Evolutionary conservation across 768 basidiomycete genomes (phyloP), one percentile per base, ranked within the genome.

Genomic region (Lepiota venenata): DNA sequence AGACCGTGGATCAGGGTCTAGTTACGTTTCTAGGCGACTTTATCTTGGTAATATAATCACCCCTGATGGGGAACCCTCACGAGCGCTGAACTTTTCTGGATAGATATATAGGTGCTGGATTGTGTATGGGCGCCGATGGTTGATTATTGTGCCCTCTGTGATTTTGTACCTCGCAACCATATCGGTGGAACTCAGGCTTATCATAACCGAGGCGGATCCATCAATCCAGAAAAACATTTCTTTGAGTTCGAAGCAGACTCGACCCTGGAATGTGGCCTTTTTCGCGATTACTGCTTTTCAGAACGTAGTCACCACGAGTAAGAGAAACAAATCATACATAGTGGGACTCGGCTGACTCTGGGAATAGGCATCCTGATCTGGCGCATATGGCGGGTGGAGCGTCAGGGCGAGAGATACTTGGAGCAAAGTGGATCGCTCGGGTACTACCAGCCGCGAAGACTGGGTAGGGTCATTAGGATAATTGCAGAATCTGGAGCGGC

Each of bases 11-110:
- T 36, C 53, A 55, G 32, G 39, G 41, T 7, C 41, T 55, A 7
- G 53, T 47, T 6, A 48, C 42, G 46, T 20, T 55, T 18, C 38
- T 55, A 10, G 53, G 53, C 39, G 53, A 55, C 22, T 55, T 55
- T 22, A 40, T 55, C 36, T 38, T 55, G 53, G 53, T 55, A 55
- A 21, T 22, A 42, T 21, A 15, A 7, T 32, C 32, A 8, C 9
- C 8, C 10, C 9, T 32, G 2, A 32, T 9, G 32, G 32, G 8
- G 10, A 32, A 32, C 9, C 10, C 8, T 32, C 3, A 4, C 8
- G 2, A 9, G 10, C 3, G 32, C 32, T 32, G 9, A 32, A 32
- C 10, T 7, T 4, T 32, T 3, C 8, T 32, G 8, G 32, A 32
- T 22, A 44, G 42, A 21, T 44, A 4, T 44, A 44, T 22, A 44